Base-by-base conservation (phyloP, 2,329 filamentous ascomycete species). In the Ophiostoma ulmi region DNA sequence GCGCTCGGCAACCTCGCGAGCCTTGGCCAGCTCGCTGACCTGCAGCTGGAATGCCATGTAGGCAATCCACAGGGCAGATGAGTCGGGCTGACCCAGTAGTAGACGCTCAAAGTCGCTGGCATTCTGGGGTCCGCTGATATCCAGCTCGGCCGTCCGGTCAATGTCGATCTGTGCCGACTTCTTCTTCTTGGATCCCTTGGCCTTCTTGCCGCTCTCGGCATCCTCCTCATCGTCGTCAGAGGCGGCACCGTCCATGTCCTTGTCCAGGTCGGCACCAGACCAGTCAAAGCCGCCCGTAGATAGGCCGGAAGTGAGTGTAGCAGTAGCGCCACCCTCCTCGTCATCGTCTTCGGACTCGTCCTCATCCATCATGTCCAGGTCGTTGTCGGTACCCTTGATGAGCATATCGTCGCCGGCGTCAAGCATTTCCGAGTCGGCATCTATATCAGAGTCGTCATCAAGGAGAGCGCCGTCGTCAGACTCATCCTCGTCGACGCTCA, bases 41-140 rank as follows among this genome's bases (percentile, higher is more conserved):
- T 97, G 91, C 79, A 97, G 90, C 80, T 98, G 93, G 86, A 97
- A 97, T n/a, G 94, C 93, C 93, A 99, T 98, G 82, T 99, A 99
- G 74, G 92, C 88, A 70, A 97, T 92, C 95, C 95, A 99, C 38
- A 98, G 86, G 73, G 90, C 85, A 0, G 94, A 96, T n/a, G 92
- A 94, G 81, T 98, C 93, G 2, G 95, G 93, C 78, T 97, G 91
- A 70, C 93, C 92, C 31, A 99, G 87, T 61, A 99, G 87, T 35
- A 97, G 88, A 75, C 95, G 90, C 81, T 99, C 96, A 79, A 93
- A 99, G 80, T 99, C 96, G 73, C 91, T 92, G 20, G 92, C 87
- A 1, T 92, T 94, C 78, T 96, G 93, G 1, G 95, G 95, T 0
- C 94, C 94, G 75, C 94, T 88, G 66, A 87, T 88, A 78, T 97